Evolutionary conservation across 1,284 basidiomycete species (phyloP).

Genomic region (Somion occarium): DNA sequence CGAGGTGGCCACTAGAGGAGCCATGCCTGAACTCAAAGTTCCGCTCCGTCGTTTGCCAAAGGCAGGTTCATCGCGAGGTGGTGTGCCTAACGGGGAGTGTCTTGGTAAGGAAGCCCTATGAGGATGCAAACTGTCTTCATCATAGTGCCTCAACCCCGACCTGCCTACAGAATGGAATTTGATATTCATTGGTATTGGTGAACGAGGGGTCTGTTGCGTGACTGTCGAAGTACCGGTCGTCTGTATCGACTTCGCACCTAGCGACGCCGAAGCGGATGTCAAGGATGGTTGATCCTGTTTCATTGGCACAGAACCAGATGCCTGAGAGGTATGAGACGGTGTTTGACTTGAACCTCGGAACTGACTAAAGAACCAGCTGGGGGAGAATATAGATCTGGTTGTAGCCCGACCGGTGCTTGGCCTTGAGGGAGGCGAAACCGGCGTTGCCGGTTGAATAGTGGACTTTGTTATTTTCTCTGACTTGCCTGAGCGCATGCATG

Average conservation of each 20-base stretch:
- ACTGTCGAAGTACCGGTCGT: conserved; percentile 3
- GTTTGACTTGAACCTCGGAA: conserved; percentile 63
- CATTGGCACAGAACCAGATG: conserved; percentile 41
- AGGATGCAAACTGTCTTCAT: conserved; percentile 47
- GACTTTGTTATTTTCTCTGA: conserved; percentile 36
- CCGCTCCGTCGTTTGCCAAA: conserved; percentile 53
- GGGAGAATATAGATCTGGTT: conserved; percentile 56
- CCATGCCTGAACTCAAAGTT: conserved; percentile 34
- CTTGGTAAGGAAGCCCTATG: conserved; percentile 41
- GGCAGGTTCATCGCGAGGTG: conserved; percentile 58
- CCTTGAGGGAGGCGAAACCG: conserved; percentile 14
- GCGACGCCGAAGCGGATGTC: conserved; percentile 16
- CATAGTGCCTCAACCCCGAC: conserved; percentile 38
- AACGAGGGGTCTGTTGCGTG: conserved; percentile 18
- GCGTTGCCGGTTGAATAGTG: conserved; percentile 21
- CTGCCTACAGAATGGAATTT: conserved; percentile 38
- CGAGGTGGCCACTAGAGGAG: conserved; percentile 46
- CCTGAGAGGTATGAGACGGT: conserved; percentile 49
- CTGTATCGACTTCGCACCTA: conserved; percentile 7
- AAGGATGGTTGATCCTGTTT: conserved; percentile 17
- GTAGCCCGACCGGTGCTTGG: conserved; percentile 33
- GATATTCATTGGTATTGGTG: conserved; percentile 49
- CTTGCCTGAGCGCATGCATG: conserved; percentile 53
- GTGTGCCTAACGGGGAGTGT: conserved; percentile 60
- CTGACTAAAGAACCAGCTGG: conserved; percentile 72